phyloP scores from a whole-genome alignment of 768 basidiomycete species.

The Scleroderma citrinum region DNA sequence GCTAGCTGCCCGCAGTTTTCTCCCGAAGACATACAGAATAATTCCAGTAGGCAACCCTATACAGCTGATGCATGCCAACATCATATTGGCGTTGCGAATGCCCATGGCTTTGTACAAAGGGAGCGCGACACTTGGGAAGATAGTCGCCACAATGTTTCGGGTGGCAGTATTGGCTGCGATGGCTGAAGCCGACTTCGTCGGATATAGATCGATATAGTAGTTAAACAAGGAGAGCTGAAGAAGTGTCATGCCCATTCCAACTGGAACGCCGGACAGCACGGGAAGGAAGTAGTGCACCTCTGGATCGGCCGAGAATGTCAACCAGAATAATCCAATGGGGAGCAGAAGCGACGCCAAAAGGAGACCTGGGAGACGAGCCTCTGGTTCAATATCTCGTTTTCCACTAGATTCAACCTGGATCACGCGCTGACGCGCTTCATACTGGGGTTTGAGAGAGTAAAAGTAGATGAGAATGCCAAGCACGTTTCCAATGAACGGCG shows the following conservation, averaged over 20 bases:
- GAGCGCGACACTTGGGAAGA: constrained; percentile 11
- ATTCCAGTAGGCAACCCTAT: constrained; percentile 3
- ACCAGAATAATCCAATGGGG: constrained; percentile 23
- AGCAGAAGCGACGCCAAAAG: constrained; percentile 15
- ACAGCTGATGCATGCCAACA: constrained; percentile 3
- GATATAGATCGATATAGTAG: constrained; percentile 24
- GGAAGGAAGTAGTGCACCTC: constrained; percentile 17
- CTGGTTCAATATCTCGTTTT: constrained; percentile 13
- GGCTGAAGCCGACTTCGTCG: constrained; percentile 17
- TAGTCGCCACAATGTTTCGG: constrained; percentile 13
- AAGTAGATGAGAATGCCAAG: constrained; percentile 20
- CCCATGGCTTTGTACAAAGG: constrained; percentile 3
- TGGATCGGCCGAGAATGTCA: constrained; percentile 16
- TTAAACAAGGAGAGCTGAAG: constrained; percentile 19
- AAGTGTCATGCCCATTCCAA: constrained; percentile 24
- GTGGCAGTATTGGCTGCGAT: constrained; percentile 20
- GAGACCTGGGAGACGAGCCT: constrained; percentile 17
- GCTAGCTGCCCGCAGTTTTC: constrained; percentile 1
- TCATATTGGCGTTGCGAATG: constrained; percentile 1
- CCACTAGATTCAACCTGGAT: constrained; percentile 13
- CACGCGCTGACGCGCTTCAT: constrained; percentile 11
- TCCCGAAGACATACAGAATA: constrained; percentile 3
- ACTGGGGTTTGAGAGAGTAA: constrained; percentile 15
- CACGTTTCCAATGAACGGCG: constrained; percentile 19
- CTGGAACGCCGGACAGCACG: constrained; percentile 19